phyloP scores from a whole-genome alignment of 768 basidiomycete genomes.

The Lactarius sp. region DNA sequence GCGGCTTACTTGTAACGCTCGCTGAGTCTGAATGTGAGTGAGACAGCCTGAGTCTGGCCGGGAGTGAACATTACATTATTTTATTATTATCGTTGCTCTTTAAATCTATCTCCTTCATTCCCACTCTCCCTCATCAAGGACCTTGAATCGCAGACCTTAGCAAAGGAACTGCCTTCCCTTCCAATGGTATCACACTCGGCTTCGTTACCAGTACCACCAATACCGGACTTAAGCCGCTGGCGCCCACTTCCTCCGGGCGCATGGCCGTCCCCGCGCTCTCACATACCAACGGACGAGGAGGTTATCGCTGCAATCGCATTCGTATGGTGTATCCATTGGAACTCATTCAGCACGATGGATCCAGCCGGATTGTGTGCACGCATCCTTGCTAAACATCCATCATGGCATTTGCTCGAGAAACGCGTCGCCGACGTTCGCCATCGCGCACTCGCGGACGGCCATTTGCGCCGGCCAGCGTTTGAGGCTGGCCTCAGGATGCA shows the following conservation, averaged over 20 bases:
- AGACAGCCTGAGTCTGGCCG: too few relatives aligned
- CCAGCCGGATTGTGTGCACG: slow-evolving; percentile 14
- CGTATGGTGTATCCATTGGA: slow-evolving; percentile 24
- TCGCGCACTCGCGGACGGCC: slow-evolving; percentile 17
- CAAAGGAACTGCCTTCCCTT: background rate
- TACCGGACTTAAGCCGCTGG: background rate
- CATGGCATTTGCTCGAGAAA: slow-evolving; percentile 19
- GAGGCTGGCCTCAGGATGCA: slow-evolving; percentile 18
- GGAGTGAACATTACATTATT: too few relatives aligned
- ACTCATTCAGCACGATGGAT: slow-evolving; percentile 22
- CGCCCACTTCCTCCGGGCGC: slow-evolving; percentile 21
- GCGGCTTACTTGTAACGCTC: too few relatives aligned
- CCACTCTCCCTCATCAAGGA: background rate
- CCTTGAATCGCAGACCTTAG: too few relatives aligned
- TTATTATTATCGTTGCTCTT: too few relatives aligned
- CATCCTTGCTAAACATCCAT: slow-evolving; percentile 8
- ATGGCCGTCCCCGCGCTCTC: slow-evolving; percentile 15
- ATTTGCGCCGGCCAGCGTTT: slow-evolving; percentile 10
- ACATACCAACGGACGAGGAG: slow-evolving; percentile 19
- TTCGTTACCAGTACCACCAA: background rate
- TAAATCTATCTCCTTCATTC: too few relatives aligned
- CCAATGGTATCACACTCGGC: background rate
- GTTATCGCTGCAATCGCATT: slow-evolving; percentile 19
- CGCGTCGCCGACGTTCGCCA: slow-evolving; percentile 13
- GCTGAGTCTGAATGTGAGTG: too few relatives aligned